Percentiles rank a stretch among this genome's conserved stretches.
Evolutionary conservation across 768 basidiomycete species (phyloP).

Genomic region (Suillus decipiens): DNA sequence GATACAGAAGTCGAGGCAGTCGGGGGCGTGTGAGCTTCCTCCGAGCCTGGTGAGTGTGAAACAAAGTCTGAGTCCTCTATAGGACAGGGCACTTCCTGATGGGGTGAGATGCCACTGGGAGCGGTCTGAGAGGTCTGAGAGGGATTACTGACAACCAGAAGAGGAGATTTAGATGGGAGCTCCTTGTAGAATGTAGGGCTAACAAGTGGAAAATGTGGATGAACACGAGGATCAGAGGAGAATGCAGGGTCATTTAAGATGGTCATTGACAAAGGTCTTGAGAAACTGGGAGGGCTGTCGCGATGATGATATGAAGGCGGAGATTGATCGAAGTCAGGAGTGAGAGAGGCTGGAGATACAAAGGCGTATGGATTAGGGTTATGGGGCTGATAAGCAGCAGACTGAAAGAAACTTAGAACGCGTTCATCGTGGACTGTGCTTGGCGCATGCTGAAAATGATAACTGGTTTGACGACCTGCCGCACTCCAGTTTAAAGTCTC

Average conservation of each 20-base stretch:
- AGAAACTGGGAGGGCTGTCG: conserved; percentile 13
- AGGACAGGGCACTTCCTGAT: not conserved
- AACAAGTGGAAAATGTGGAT: conserved; percentile 42
- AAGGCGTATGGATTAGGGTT: conserved; percentile 11
- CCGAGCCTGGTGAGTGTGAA: conserved; percentile 8
- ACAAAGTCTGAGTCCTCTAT: not conserved
- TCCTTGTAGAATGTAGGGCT: conserved; percentile 20
- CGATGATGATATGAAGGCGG: conserved; percentile 4
- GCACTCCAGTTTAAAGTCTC: conserved; percentile 13
- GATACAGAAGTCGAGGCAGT: conserved; percentile 10
- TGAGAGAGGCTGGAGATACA: conserved; percentile 10
- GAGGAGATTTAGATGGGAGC: conserved; percentile 33
- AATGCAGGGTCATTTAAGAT: conserved; percentile 58
- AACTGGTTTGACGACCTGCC: conserved; percentile 10
- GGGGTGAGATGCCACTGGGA: conserved; percentile 2
- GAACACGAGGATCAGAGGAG: conserved; percentile 52
- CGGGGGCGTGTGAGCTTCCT: conserved; percentile 2
- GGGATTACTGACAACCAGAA: conserved; percentile 21
- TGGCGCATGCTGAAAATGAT: not conserved
- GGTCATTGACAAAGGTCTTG: conserved; percentile 25
- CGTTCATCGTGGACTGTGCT: conserved; percentile 1
- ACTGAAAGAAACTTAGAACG: conserved; percentile 11
- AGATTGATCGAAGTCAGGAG: conserved; percentile 11
- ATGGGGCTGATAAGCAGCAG: conserved; percentile 5
- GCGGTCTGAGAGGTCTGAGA: conserved; percentile 7